Conservation (phyloP, 441 rosid species). For the Jatropha podagrica region DNA sequence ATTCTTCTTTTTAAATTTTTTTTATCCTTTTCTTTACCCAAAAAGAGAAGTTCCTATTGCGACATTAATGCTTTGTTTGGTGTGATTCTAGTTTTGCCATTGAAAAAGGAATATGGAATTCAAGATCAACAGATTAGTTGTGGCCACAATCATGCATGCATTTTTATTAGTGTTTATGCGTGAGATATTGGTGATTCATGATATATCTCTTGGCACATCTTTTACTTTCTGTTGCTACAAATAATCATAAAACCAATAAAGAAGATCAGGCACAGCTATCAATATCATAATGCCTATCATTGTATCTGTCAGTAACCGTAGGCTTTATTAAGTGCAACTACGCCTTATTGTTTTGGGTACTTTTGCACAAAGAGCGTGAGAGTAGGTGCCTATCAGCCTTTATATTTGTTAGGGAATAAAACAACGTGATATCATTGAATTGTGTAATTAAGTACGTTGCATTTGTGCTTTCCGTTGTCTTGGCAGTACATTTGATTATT, state of each 20-base stretch:
- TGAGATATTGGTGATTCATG: not conserved
- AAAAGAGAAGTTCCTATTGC: conserved; percentile 14
- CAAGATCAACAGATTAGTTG: conserved; percentile 1
- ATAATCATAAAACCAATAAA: not conserved
- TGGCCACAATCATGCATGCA: not conserved
- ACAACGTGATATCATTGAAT: no score
- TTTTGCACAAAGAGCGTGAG: not conserved
- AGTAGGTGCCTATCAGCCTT: no score
- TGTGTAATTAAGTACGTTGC: no score
- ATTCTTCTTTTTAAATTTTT: conserved; percentile 8
- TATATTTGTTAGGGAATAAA: no score
- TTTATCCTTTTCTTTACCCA: not conserved
- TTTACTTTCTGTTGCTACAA: not conserved
- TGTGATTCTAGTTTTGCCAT: conserved; percentile 28
- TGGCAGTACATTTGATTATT: no score
- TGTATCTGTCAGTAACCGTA: not conserved
- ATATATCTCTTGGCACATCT: not conserved
- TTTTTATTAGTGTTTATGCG: not conserved
- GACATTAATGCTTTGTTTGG: conserved; percentile 22
- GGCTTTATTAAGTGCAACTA: not conserved
- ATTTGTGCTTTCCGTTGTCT: no score
- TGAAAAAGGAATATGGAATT: conserved; percentile 21
- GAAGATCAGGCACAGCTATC: not conserved
- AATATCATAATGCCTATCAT: not conserved
- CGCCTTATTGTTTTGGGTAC: not conserved